These are phyloP conservation scores for Scleroderma citrinum DNA, from an alignment of 768 basidiomycete species.

Conservation along the genomic window DNA sequence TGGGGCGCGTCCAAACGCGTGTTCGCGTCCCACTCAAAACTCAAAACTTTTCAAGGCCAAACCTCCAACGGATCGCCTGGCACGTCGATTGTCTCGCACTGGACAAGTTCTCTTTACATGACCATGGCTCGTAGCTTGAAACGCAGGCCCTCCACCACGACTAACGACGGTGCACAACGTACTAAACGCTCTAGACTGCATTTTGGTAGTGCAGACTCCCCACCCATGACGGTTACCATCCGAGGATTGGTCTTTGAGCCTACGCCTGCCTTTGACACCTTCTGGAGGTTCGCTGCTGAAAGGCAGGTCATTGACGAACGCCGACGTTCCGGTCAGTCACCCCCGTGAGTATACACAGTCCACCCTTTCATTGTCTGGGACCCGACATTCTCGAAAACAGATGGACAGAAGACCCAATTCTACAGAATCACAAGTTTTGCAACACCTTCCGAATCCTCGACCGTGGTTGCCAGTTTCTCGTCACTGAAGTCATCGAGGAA, in stretches of 20 bases:
- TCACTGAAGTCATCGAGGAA: conserved; percentile 62
- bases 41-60: background rate
- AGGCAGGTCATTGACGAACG: conserved; percentile 52
- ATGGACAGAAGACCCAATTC: conserved; percentile 64
- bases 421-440: conserved; percentile 56
- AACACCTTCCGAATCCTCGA: conserved; percentile 74
- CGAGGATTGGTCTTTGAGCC: conserved; percentile 36
- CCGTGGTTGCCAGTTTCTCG: conserved; percentile 61
- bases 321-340: conserved; percentile 41
- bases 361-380: background rate
- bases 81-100: background rate
- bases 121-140: conserved; percentile 2
- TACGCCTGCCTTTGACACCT: conserved; percentile 53
- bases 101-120: background rate
- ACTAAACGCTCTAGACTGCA: conserved; percentile 25
- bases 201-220: conserved; percentile 6
- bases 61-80: background rate
- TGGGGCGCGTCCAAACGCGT: too few relatives aligned
- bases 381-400: conserved; percentile 29
- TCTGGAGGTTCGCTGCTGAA: conserved; percentile 55
- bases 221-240: conserved; percentile 29
- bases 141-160: conserved; percentile 13
- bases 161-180: conserved; percentile 1
- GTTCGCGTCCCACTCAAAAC: background rate
- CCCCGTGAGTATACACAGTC: conserved; percentile 41